Evolutionary conservation across 2,329 filamentous ascomycete genomes (phyloP), one percentile per base, ranked within the genome.

Genomic region (Xylariaceae sp.): DNA sequence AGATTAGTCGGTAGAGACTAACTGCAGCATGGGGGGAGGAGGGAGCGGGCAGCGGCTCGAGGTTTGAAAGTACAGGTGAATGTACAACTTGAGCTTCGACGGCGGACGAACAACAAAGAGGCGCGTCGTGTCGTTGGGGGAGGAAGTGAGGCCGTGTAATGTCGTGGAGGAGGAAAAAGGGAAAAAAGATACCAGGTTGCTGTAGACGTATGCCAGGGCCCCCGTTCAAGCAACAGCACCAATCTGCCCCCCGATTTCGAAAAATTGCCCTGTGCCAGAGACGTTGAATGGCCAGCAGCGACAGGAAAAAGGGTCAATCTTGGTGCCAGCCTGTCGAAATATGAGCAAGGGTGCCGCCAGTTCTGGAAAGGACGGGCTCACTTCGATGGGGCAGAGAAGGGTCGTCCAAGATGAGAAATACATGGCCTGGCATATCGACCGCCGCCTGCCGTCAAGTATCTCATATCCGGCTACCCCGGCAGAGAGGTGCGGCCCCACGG

Each of bases 251-350:
- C 22, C 22, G 22, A 27, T 27, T 27, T 27, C 22, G 22, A 27
- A 27, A 5, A 27, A 7, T n/a, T 15, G 43, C 32, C 44, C 48
- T 35, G 45, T 50, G 48, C 51, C 39, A 55, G 52, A 52, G 53
- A 51, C 43, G 46, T 27, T 27, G 22, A 7, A 27, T 27, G 22
- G 22, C 22, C 22, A 27, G 22, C 22, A 27, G 22, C 22, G 22
- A 27, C 22, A 27, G 55, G 42, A 47, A 55, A 57, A 58, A 58
- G 56, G 56, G 56, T 57, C 49, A 58, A 56, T 45, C 54, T 27
- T 27, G 22, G 22, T 27, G 22, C 22, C 22, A 27, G 22, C 22
- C 22, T 27, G 22, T 27, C 22, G 22, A 27, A 27, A 27, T 27
- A 7, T 27, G 22, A 27, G 22, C 22, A 27, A 27, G 22, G 22